Evolutionary conservation across 306 rosid species (phyloP), one percentile per base, ranked within the genome.

Genomic region (Begonia fuchsioides): DNA sequence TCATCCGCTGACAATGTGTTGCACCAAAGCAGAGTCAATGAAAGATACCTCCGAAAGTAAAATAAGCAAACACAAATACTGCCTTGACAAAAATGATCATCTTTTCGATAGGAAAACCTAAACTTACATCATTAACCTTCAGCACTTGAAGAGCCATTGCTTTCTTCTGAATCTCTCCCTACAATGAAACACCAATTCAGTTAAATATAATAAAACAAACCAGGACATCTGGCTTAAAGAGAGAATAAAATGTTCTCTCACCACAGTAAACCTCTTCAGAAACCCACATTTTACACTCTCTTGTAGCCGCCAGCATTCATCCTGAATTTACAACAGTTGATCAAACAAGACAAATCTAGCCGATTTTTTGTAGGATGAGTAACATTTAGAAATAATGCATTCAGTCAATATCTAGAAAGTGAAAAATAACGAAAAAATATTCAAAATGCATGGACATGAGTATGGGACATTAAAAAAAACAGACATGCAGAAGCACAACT

Each of bases 231-330:
- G 35, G 35, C 35, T 26, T 26, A 2, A 26, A 26, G 5, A 26
- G 8, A 26, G 35, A 26, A 26, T 26, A 26, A 26, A 26, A 26
- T 3, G 48, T 47, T 61, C 68, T 71, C 95, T 72, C 73, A 90
- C 98, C 80, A 90, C 86, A 18, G 82, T 79, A 62, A 79, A 72
- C 51, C 71, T 75, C 68, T 77, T 79, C 65, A 73, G 72, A 50
- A 90, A 78, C 54, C 98, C 96, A 67, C 67, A 77, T 61, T 64
- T 73, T 62, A 85, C 77, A 57, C 94, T 81, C 70, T 72, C 82
- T 19, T 75, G 79, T 60, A 90, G 69, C 8, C 79, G 81, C 65
- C 72, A 68, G 70, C 98, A 85, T 67, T 90, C 98, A 60, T 82
- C 94, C 98, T 90, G 77, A 39, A 62, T 45, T 66, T 17, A 63